These are phyloP conservation scores for Flaveria trinervia DNA, from an alignment of 129 eudicot species.

Conservation along the genomic window DNA sequence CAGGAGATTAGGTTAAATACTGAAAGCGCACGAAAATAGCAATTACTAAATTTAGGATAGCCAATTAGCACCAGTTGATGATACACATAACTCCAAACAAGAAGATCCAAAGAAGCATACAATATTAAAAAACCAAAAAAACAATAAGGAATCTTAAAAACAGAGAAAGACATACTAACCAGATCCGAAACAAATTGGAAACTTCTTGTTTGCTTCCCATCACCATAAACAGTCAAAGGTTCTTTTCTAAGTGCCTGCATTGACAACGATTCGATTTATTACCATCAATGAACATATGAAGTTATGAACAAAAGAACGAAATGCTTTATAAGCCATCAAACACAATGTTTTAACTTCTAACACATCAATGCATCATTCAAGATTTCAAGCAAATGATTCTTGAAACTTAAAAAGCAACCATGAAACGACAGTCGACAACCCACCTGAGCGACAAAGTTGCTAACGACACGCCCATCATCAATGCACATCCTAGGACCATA, in stretches of 20 bases:
- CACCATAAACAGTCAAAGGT: constrained; percentile 93
- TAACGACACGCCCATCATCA: constrained; percentile 97
- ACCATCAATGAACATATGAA: background rate
- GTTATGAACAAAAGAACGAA: too few relatives aligned
- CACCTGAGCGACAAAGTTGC: constrained; percentile 97
- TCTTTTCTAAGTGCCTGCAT: constrained; percentile 87
- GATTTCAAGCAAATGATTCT: background rate
- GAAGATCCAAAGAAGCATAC: constrained; percentile 23
- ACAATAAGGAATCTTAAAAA: background rate
- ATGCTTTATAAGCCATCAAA: too few relatives aligned
- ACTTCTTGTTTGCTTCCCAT: constrained; percentile 96
- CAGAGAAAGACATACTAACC: constrained; percentile 48
- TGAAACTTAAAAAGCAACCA: background rate
- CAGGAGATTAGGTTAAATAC: constrained; percentile 1
- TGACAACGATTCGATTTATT: background rate
- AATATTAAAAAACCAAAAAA: constrained; percentile 9
- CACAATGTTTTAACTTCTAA: background rate
- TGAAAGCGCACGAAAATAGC: constrained; percentile 4
- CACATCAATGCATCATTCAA: background rate
- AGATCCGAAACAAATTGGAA: constrained; percentile 90
- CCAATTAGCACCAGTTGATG: constrained; percentile 17
- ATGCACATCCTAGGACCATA: constrained; percentile 98
- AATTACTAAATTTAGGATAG: background rate
- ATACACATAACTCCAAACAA: constrained; percentile 18
- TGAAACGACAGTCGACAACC: background rate